Evolutionary conservation across 2,329 filamentous ascomycete genomes (phyloP).

Genomic region (Colletotrichum australisinense): DNA sequence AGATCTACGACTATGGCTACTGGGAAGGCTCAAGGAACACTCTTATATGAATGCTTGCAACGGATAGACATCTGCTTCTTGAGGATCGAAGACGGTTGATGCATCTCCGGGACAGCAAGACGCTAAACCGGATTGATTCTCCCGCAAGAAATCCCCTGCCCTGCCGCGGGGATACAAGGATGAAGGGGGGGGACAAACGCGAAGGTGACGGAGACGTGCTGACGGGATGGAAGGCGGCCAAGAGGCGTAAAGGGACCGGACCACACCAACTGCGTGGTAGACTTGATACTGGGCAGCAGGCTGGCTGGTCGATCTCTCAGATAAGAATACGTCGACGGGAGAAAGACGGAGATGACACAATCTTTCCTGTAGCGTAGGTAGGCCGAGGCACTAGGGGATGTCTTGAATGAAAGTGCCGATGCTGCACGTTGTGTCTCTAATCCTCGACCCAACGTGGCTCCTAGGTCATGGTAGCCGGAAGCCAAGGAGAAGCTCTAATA

Average conservation of each 20-base stretch:
- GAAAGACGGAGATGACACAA: slow-evolving; percentile 30
- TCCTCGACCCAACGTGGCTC: neutral
- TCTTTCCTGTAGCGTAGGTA: slow-evolving; percentile 13
- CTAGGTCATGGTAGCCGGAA: neutral
- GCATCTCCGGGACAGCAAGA: slow-evolving; percentile 30
- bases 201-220: slow-evolving; percentile 7
- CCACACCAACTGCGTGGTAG: slow-evolving; percentile 23
- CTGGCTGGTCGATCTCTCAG: slow-evolving; percentile 32
- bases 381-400: neutral
- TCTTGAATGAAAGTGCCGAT: slow-evolving; percentile 4
- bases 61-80: slow-evolving; percentile 12
- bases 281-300: slow-evolving; percentile 30
- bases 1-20: neutral
- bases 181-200: slow-evolving; percentile 3
- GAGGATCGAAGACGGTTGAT: slow-evolving; percentile 8
- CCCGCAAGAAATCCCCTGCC: slow-evolving; percentile 30
- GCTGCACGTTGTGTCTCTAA: slow-evolving; percentile 1
- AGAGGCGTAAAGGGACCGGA: slow-evolving; percentile 17
- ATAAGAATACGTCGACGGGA: slow-evolving; percentile 17
- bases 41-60: slow-evolving; percentile 27
- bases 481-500: neutral
- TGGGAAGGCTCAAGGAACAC: neutral
- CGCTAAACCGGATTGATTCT: slow-evolving; percentile 33
- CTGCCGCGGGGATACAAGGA: slow-evolving; percentile 24
- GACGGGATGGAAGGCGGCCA: slow-evolving; percentile 24